Evolutionary conservation across 139 green algal species (phyloP).

Genomic region (Chlorella vulgaris): DNA sequence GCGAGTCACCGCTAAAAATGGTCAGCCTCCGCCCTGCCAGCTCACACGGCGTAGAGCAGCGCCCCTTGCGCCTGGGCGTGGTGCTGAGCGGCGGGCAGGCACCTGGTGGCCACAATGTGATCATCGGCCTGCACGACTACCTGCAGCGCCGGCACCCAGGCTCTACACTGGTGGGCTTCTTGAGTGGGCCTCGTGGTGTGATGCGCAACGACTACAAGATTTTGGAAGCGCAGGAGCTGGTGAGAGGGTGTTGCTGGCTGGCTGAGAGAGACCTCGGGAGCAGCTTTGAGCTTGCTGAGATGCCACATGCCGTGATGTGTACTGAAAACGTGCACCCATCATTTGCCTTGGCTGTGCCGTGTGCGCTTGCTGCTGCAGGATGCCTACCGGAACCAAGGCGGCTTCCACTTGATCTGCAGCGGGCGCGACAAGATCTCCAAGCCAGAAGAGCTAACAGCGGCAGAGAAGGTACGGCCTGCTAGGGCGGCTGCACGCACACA

Average conservation of each 20-base stretch:
- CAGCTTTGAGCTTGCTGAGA: not conserved
- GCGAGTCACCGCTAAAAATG: no score
- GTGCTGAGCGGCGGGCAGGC: slow-evolving; percentile 66
- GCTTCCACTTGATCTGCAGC: slow-evolving; percentile 70
- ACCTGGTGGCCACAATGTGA: slow-evolving; percentile 74
- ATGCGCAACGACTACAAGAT: slow-evolving; percentile 22
- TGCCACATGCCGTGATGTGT: no score
- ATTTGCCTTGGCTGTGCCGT: no score
- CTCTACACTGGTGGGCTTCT: slow-evolving; percentile 51
- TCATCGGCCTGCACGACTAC: slow-evolving; percentile 65
- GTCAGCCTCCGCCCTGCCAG: not conserved
- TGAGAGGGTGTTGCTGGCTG: not conserved
- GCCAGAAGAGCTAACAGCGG: slow-evolving; percentile 54
- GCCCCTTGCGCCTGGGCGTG: slow-evolving; percentile 49
- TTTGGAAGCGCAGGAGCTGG: slow-evolving; percentile 37
- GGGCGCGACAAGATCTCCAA: slow-evolving; percentile 73
- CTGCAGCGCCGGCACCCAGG: slow-evolving; percentile 43
- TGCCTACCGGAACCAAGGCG: slow-evolving; percentile 68
- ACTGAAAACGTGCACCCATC: no score
- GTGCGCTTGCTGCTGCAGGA: no score
- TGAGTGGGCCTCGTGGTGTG: slow-evolving; percentile 45
- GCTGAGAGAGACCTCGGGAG: not conserved
- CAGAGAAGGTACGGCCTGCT: not conserved
- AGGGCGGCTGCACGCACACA: no score
- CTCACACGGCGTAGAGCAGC: not conserved